phyloP scores from a whole-genome alignment of 257 asterid genomes.

The Primulina eburnea region DNA sequence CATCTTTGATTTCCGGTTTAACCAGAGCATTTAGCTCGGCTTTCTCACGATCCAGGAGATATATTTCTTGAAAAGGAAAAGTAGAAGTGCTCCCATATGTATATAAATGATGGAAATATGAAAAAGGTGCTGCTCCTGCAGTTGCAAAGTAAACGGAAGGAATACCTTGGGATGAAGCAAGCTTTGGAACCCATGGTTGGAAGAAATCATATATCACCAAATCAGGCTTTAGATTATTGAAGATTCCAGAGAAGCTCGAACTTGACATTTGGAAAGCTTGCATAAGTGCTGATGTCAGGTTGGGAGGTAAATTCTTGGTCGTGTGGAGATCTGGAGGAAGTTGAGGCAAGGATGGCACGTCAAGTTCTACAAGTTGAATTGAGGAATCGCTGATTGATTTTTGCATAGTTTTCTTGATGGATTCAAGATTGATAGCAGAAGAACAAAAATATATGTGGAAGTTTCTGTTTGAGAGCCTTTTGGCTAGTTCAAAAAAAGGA shows the following conservation, averaged over 20 bases:
- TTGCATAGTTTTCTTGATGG: slow-evolving; percentile 1
- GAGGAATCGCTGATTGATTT: background rate
- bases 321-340: slow-evolving; percentile 36
- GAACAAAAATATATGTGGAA: slow-evolving; percentile 20
- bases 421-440: slow-evolving; percentile 4
- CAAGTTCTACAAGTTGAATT: slow-evolving; percentile 24
- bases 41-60: slow-evolving; percentile 22
- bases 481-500: slow-evolving; percentile 37
- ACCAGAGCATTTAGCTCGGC: background rate
- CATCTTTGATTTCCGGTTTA: background rate
- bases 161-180: slow-evolving; percentile 31
- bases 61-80: slow-evolving; percentile 35
- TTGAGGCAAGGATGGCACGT: slow-evolving; percentile 24
- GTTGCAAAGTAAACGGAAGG: slow-evolving; percentile 36
- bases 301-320: slow-evolving; percentile 30
- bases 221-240: slow-evolving; percentile 29
- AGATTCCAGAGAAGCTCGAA: slow-evolving; percentile 28
- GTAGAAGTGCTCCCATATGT: slow-evolving; percentile 12
- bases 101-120: slow-evolving; percentile 30
- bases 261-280: slow-evolving; percentile 28
- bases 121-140: slow-evolving; percentile 27
- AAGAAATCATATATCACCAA: slow-evolving; percentile 41
- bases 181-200: slow-evolving; percentile 53
- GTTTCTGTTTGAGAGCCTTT: slow-evolving; percentile 29
- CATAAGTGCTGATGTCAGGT: slow-evolving; percentile 21